phyloP scores from a whole-genome alignment of 2,329 filamentous ascomycete genomes.

The Apiospora arundinis region DNA sequence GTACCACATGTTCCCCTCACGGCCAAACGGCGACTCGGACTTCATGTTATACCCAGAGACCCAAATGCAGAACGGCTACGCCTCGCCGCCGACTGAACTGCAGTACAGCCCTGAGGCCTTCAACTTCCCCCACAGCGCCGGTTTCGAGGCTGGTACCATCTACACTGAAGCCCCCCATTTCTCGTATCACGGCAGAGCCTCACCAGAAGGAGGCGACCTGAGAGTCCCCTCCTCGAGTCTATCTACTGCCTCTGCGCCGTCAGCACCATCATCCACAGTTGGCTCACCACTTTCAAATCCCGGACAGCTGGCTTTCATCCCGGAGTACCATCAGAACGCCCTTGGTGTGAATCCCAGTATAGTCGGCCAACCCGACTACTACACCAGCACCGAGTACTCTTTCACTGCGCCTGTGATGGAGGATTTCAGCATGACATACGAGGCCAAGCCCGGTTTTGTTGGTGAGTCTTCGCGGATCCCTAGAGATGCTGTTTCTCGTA shows the following conservation, averaged over 20 bases:
- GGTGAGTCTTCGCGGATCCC: constrained; percentile 58
- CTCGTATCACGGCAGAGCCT: constrained; percentile 54
- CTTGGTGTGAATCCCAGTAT: constrained; percentile 69
- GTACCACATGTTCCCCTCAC: constrained; percentile 39
- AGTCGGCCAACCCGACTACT: constrained; percentile 62
- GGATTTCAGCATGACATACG: constrained; percentile 55
- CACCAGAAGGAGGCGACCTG: constrained; percentile 59
- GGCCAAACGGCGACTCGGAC: constrained; percentile 37
- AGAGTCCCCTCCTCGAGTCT: constrained; percentile 61
- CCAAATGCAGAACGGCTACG: constrained; percentile 34
- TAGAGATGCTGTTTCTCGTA: constrained; percentile 36
- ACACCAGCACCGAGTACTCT: constrained; percentile 60
- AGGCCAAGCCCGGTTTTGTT: constrained; percentile 59
- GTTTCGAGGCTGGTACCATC: constrained; percentile 52
- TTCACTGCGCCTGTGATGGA: constrained; percentile 59
- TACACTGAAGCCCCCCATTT: constrained; percentile 54
- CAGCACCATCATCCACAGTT: constrained; percentile 70
- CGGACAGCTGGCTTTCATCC: constrained; percentile 61
- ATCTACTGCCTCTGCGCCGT: constrained; percentile 67
- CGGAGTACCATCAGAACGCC: constrained; percentile 62
- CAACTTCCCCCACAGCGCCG: constrained; percentile 49
- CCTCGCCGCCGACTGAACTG: constrained; percentile 51
- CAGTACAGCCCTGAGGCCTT: constrained; percentile 55
- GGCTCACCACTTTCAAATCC: constrained; percentile 71
- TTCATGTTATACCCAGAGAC: constrained; percentile 42